These are phyloP conservation scores for Zasmidium cellare DNA, from an alignment of 2,329 filamentous ascomycete genomes.

Conservation along the genomic window DNA sequence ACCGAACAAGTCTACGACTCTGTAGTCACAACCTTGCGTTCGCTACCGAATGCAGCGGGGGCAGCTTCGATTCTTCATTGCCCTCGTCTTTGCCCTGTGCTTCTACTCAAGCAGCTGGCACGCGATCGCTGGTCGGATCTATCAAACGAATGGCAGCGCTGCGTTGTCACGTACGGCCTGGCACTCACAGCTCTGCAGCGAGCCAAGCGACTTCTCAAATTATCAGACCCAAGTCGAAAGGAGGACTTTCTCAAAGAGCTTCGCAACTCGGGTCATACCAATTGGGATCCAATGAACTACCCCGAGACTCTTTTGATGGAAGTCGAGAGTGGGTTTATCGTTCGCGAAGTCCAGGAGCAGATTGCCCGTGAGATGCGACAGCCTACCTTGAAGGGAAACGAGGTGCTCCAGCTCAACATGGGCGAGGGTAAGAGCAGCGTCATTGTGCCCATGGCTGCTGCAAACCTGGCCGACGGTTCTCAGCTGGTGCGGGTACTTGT, in stretches of 20 bases:
- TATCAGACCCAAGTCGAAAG: neutral
- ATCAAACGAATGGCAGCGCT: conserved; percentile 39
- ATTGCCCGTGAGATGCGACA: conserved; percentile 62
- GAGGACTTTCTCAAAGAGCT: conserved; percentile 44
- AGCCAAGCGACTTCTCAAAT: conserved; percentile 42
- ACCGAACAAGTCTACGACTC: neutral
- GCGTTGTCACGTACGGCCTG: conserved; percentile 47
- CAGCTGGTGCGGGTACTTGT: conserved; percentile 57
- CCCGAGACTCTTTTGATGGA: conserved; percentile 68
- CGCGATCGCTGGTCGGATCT: conserved; percentile 35
- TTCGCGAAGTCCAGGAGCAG: conserved; percentile 62
- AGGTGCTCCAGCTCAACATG: conserved; percentile 69
- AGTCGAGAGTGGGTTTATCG: conserved; percentile 63
- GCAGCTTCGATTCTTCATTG: conserved; percentile 39
- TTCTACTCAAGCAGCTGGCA: conserved; percentile 52
- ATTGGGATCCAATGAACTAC: conserved; percentile 56
- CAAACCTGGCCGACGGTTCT: conserved; percentile 40
- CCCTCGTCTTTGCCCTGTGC: conserved; percentile 46
- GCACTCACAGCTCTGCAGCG: conserved; percentile 49
- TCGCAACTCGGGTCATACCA: conserved; percentile 51
- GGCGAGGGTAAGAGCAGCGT: conserved; percentile 70
- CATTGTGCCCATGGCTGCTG: conserved; percentile 65
- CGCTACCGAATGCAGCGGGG: neutral
- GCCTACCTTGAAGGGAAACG: conserved; percentile 52
- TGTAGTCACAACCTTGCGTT: neutral